Percentiles rank a stretch among this genome's conserved stretches.
Conservation (phyloP, 2,329 filamentous ascomycete species). For the Aphanocladium album region DNA sequence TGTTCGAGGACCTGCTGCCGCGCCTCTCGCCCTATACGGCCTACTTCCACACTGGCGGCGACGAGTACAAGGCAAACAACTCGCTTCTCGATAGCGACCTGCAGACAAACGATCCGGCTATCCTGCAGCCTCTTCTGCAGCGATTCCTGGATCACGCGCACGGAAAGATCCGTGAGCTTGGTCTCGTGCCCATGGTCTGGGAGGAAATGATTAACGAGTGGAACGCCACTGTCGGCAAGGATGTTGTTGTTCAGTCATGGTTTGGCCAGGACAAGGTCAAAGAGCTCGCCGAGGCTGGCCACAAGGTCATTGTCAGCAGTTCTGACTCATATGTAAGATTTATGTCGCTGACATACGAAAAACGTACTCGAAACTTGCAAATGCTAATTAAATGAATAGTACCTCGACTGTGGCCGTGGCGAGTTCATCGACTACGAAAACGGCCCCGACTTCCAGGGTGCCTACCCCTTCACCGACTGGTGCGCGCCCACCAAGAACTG, state of each 20-base stretch:
- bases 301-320: constrained; percentile 69
- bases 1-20: constrained; percentile 74
- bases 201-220: constrained; percentile 79
- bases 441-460: constrained; percentile 43
- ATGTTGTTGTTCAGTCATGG: constrained; percentile 78
- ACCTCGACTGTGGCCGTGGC: constrained; percentile 78
- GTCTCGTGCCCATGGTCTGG: constrained; percentile 75
- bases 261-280: constrained; percentile 58
- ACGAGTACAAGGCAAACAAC: constrained; percentile 75
- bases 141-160: constrained; percentile 69
- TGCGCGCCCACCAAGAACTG: constrained; percentile 77
- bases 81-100: constrained; percentile 72
- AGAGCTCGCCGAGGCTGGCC: constrained; percentile 55
- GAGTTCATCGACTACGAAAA: constrained; percentile 70
- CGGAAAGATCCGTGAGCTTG: constrained; percentile 54
- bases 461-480: constrained; percentile 75
- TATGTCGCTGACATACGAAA: neutral
- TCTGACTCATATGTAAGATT: constrained; percentile 68
- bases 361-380: too few species aligned
- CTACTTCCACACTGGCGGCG: constrained; percentile 83
- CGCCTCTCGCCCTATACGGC: constrained; percentile 62
- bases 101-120: constrained; percentile 54
- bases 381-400: constrained; percentile 41
- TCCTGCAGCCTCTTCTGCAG: constrained; percentile 73
- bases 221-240: constrained; percentile 66